A percentile compares a stretch with the other conserved stretches of the same genome.
These are phyloP conservation scores for Coccinonectria pachysandricola DNA, from an alignment of 2,329 filamentous ascomycete species.

Conservation along the genomic window DNA sequence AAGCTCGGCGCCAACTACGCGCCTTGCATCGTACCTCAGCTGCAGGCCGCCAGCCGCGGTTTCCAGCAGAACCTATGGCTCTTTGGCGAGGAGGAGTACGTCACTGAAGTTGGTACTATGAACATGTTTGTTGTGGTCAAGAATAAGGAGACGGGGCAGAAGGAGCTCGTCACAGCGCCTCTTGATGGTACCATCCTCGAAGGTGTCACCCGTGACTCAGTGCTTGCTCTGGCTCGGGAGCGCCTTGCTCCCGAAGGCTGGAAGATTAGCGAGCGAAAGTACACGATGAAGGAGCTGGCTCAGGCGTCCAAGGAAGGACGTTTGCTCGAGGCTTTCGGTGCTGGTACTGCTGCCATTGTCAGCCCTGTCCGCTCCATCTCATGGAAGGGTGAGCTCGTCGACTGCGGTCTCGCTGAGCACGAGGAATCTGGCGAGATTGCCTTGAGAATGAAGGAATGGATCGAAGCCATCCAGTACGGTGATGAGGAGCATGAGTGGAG, in stretches of 20 bases:
- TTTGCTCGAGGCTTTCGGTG: conserved; percentile 84
- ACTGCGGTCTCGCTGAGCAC: conserved; percentile 69
- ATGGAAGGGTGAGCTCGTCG: conserved; percentile 72
- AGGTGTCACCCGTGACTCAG: conserved; percentile 86
- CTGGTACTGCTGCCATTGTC: conserved; percentile 90
- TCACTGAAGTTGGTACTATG: conserved; percentile 98
- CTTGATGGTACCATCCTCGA: conserved; percentile 94
- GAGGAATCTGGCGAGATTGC: conserved; percentile 86
- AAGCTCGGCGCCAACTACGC: conserved; percentile 99
- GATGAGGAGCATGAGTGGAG: conserved; percentile 91
- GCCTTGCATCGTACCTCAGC: conserved; percentile 95
- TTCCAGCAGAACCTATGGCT: conserved; percentile 99
- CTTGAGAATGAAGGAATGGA: conserved; percentile 87
- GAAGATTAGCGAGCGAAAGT: conserved; percentile 80
- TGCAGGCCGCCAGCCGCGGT: conserved; percentile 79
- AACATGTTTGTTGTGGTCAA: conserved; percentile 86
- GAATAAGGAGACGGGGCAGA: conserved; percentile 79
- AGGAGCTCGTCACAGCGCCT: conserved; percentile 88
- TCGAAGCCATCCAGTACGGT: conserved; percentile 89
- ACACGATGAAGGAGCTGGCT: conserved; percentile 77
- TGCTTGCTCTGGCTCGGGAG: conserved; percentile 78
- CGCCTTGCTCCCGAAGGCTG: conserved; percentile 76
- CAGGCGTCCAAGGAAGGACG: conserved; percentile 77
- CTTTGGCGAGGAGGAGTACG: conserved; percentile 88
- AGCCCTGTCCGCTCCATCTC: conserved; percentile 81